A percentile compares a stretch with the other conserved stretches of the same genome.
These are phyloP conservation scores for Monilinia laxa DNA, from an alignment of 2,329 filamentous ascomycete species.

Conservation along the genomic window DNA sequence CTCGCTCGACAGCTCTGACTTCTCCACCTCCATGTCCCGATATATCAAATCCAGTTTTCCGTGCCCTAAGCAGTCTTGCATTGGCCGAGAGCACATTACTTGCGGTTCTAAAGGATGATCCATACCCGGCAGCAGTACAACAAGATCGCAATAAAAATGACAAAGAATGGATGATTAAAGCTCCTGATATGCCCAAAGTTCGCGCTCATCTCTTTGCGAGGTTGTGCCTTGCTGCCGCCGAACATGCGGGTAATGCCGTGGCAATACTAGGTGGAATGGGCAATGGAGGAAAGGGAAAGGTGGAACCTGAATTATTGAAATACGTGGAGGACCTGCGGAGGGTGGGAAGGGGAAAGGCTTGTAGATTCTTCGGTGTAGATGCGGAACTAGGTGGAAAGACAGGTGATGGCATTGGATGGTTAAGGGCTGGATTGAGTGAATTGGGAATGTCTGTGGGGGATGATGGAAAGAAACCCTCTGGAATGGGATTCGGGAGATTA, in stretches of 20 bases:
- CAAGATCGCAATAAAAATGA: slow-evolving; percentile 80
- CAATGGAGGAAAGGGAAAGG: slow-evolving; percentile 46
- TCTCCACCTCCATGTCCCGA: slow-evolving; percentile 50
- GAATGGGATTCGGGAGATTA: slow-evolving; percentile 59
- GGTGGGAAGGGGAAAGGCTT: slow-evolving; percentile 79
- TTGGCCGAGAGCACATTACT: slow-evolving; percentile 87
- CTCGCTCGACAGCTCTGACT: slow-evolving; percentile 50
- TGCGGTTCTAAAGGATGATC: slow-evolving; percentile 90
- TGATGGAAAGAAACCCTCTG: slow-evolving; percentile 51
- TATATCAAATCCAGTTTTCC: slow-evolving; percentile 52
- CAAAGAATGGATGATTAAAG: slow-evolving; percentile 95
- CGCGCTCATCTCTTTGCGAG: slow-evolving; percentile 84
- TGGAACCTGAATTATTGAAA: slow-evolving; percentile 64
- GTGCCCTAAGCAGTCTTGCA: slow-evolving; percentile 63
- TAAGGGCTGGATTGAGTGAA: slow-evolving; percentile 73
- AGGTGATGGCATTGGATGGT: slow-evolving; percentile 84
- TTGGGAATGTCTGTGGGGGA: slow-evolving; percentile 59
- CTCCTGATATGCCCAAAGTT: slow-evolving; percentile 84
- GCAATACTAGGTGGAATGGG: slow-evolving; percentile 49
- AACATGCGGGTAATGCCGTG: slow-evolving; percentile 76
- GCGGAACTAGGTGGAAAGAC: slow-evolving; percentile 79
- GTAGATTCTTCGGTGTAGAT: slow-evolving; percentile 87
- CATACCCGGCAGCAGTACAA: slow-evolving; percentile 79
- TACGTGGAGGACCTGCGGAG: slow-evolving; percentile 76
- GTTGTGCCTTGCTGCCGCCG: slow-evolving; percentile 81